phyloP scores from a whole-genome alignment of 140 eudicot species.

The Flaveria floridana region DNA sequence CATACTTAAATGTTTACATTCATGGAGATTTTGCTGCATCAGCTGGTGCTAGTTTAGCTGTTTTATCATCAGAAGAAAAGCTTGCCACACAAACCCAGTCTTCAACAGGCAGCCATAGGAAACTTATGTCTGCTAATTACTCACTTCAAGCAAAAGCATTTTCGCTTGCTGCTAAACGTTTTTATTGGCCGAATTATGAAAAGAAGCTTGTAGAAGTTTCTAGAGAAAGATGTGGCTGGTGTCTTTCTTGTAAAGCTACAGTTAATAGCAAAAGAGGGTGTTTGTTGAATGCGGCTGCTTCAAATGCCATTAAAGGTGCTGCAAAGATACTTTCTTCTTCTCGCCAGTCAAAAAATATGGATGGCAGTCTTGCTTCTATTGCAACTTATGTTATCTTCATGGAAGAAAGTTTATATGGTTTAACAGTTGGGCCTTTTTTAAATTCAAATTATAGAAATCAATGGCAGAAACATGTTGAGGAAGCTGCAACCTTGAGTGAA shows the following conservation, averaged over 20 bases:
- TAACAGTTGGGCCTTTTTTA: slow-evolving; percentile 63
- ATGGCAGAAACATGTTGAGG: slow-evolving; percentile 75
- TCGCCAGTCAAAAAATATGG: slow-evolving; percentile 48
- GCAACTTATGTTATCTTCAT: slow-evolving; percentile 63
- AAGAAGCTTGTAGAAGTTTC: slow-evolving; percentile 79
- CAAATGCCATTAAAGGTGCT: slow-evolving; percentile 73
- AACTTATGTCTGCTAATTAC: slow-evolving; percentile 57
- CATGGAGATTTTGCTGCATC: slow-evolving; percentile 97
- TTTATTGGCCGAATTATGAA: slow-evolving; percentile 86
- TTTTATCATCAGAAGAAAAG: slow-evolving; percentile 64
- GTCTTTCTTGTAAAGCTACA: slow-evolving; percentile 68
- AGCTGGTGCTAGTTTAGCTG: slow-evolving; percentile 71
- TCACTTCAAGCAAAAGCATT: slow-evolving; percentile 81
- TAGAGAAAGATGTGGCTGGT: slow-evolving; percentile 96
- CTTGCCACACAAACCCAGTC: slow-evolving; percentile 45
- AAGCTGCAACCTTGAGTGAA: slow-evolving; percentile 54
- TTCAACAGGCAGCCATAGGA: slow-evolving; percentile 49
- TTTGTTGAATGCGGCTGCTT: slow-evolving; percentile 77
- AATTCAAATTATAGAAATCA: slow-evolving; percentile 46
- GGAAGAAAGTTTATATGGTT: slow-evolving; percentile 86
- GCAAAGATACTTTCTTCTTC: slow-evolving; percentile 49
- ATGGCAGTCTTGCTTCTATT: slow-evolving; percentile 62
- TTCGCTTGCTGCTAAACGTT: slow-evolving; percentile 62
- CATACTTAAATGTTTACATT: slow-evolving; percentile 57
- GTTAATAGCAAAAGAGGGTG: slow-evolving; percentile 70